Evolutionary conservation across 1,284 basidiomycete species (phyloP).

Genomic region (Naganishia cerealis): DNA sequence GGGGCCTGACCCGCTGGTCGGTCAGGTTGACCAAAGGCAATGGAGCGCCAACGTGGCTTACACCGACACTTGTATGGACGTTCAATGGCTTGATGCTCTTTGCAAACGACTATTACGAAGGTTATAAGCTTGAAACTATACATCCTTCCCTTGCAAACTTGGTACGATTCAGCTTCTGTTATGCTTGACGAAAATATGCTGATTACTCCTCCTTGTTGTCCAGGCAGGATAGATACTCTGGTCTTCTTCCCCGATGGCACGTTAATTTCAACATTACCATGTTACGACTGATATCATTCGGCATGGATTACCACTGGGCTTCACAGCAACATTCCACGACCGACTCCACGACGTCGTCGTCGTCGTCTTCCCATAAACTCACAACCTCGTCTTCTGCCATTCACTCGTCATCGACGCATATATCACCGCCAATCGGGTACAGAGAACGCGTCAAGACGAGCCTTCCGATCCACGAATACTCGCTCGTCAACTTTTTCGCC

Average conservation of each 20-base stretch:
- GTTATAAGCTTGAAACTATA: constrained; percentile 69
- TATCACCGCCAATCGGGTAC: constrained; percentile 9
- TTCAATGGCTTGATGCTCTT: constrained; percentile 77
- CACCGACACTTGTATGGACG: constrained; percentile 63
- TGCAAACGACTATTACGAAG: constrained; percentile 72
- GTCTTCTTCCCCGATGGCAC: constrained; percentile 86
- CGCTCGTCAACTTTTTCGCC: constrained; percentile 63
- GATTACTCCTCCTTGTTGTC: constrained; percentile 5
- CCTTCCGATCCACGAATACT: constrained; percentile 60
- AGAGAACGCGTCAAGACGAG: constrained; percentile 59
- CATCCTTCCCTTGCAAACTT: constrained; percentile 61
- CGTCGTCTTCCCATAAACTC: not conserved
- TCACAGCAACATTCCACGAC: constrained; percentile 15
- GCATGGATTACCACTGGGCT: constrained; percentile 88
- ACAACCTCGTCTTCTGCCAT: constrained; percentile 35
- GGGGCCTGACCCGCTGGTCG: constrained; percentile 9
- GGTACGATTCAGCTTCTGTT: constrained; percentile 53
- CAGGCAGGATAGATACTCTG: constrained; percentile 64
- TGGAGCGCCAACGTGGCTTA: constrained; percentile 56
- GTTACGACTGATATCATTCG: constrained; percentile 88
- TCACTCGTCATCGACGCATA: constrained; percentile 34
- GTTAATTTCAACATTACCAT: constrained; percentile 95
- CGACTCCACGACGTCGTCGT: too few species aligned
- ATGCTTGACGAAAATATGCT: not conserved
- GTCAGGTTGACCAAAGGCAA: not conserved